Base-by-base conservation (phyloP, 352 stramenopile genomes). In the Peronospora farinosa region DNA sequence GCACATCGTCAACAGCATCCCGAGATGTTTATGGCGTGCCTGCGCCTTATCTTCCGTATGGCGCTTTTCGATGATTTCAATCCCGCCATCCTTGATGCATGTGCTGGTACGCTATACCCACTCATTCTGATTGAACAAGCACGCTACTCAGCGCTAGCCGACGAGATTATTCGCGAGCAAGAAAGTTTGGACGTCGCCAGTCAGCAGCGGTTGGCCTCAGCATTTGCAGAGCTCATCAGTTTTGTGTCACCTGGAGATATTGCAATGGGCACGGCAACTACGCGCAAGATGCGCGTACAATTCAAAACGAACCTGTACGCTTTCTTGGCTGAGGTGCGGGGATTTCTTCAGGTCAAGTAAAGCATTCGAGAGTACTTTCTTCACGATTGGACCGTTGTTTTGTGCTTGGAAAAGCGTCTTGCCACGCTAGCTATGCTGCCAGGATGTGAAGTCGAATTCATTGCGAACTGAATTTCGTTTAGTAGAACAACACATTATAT, bases 241-340 rank as follows among this genome's bases (percentile, higher is more conserved):
- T 88, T 88, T 54, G 51, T 93, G 42, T 67, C 67, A 6, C 68
- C 75, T 25, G 72, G 60, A 1, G 75, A 91, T 37, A 67, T 85
- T 25, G 64, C 73, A 7, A 89, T 74, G 62, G 72, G 70, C 44
- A 74, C 67, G 7, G 73, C 61, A 9, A 78, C 49, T 16, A 87
- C 81, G 23, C 74, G 81, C 23, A 88, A 86, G 57, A 73, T 84
- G 59, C 75, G 79, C 10, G 67, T 67, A 31, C 60, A 75, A 51
- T 91, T 93, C 60, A 93, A 93, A 58, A 79, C 60, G n/a, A 83
- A 87, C 25, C 52, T 91, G 38, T 90, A 88, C 45, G 66, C 72
- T 12, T 93, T 93, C 46, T 79, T 90, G 16, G 78, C 75, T 39
- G 78, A 90, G 27, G 82, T 86, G 40, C 79, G 82, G 12, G 82